These are phyloP conservation scores for Withania somnifera DNA, from an alignment of 305 asterid genomes.

Conservation along the genomic window DNA sequence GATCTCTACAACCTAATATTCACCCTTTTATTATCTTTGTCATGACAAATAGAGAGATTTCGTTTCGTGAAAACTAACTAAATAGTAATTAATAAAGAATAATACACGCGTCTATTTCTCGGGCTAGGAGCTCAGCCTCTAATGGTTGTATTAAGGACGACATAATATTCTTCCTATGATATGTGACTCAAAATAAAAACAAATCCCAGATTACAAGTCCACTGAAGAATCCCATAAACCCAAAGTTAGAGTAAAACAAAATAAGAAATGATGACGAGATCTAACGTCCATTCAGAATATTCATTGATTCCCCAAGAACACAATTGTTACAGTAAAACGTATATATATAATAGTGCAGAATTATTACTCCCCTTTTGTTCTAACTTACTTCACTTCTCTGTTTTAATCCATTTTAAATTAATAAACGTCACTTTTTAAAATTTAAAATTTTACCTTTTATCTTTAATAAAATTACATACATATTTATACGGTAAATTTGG, in stretches of 20 bases:
- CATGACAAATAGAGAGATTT: background rate
- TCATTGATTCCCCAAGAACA: background rate
- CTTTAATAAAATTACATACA: too few species aligned
- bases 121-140: too few species aligned
- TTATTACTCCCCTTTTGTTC: background rate
- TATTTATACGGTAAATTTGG: too few species aligned
- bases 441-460: too few species aligned
- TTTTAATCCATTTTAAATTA: too few species aligned
- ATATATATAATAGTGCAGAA: background rate
- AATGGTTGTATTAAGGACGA: too few species aligned
- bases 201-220: background rate
- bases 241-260: background rate
- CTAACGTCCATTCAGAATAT: background rate
- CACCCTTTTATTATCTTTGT: background rate
- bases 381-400: too few species aligned
- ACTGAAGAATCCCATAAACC: background rate
- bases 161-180: background rate
- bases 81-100: too few species aligned
- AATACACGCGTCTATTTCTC: too few species aligned
- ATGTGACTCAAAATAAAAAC: background rate
- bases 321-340: background rate
- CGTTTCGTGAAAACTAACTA: too few species aligned
- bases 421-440: too few species aligned
- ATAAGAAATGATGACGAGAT: background rate
- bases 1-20: background rate